Evolutionary conservation across 2,329 filamentous ascomycete genomes (phyloP), one percentile per base, ranked within the genome.

Genomic region (Xylariaceae sp.): DNA sequence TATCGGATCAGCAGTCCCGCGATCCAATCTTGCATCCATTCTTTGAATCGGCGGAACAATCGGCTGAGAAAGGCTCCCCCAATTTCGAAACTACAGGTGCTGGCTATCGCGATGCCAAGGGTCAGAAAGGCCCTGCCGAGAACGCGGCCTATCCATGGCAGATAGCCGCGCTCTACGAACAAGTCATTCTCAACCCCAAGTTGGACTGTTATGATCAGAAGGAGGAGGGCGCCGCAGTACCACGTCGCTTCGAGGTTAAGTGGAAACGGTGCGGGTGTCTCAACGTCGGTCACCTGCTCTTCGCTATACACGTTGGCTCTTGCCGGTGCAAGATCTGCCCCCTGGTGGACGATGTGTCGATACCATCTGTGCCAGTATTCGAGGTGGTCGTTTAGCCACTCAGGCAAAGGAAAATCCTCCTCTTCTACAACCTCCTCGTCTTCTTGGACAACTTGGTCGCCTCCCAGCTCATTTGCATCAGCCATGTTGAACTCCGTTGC

Each of bases 61-160:
- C 36, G 6, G 23, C 55, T 50, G 13, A 55, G 2, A 9, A 55
- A 3, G 15, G 52, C 60, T 2, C 58, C 63, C 10, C 54, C 0
- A 5, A 64, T 26, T 23, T 67, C 65, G 39, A 63, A 64, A 13
- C 24, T 21, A 1, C 65, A 8, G 3, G 61, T 66, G 47, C 63
- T 67, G 6, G 57, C 11, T 8, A 65, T 35, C 3, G 64, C 51
- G 15, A 60, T 47, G 2, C 43, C 49, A 24, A 65, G 30, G 6
- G 59, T 59, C 23, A 54, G 32, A n/a, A 55, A 11, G 11, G 48
- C 55, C 36, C 36, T 56, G 35, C 36, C 51, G 5, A 46, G 27
- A 11, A 66, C 52, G n/a, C 59, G 60, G 16, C 35, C 11, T 11
- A 49, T 11, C 24, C 57, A 66, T 15, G 40, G 18, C 6, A 36